Conservation (phyloP, 164 flowering plant genomes). For the Macadamia tetraphylla region DNA sequence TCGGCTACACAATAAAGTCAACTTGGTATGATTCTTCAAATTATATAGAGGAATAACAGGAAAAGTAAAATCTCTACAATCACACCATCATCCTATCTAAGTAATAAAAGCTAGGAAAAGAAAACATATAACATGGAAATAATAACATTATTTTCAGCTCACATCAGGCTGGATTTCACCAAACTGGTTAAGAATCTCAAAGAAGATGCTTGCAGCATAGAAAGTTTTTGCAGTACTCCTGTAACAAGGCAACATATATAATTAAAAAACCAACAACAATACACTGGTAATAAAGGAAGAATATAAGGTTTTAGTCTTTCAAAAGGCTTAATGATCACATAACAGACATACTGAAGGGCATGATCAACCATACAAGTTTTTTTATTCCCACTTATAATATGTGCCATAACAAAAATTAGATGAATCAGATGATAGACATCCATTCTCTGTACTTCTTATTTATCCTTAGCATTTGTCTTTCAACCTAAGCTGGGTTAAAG, state of each 20-base stretch:
- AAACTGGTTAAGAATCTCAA: constrained; percentile 72
- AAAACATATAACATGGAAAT: neutral
- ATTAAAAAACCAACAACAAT: too few species aligned
- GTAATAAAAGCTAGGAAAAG: neutral
- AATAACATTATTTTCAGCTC: constrained; percentile 18
- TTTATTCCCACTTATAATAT: too few species aligned
- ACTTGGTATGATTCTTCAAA: neutral
- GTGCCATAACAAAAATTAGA: too few species aligned
- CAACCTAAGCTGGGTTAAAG: too few species aligned
- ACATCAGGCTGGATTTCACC: constrained; percentile 72
- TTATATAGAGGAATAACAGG: neutral
- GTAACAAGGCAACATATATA: constrained; percentile 10
- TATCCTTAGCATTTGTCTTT: too few species aligned
- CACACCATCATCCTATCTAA: neutral
- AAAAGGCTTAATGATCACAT: too few species aligned
- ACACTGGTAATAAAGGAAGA: too few species aligned
- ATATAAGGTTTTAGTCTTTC: too few species aligned
- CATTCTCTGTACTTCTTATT: too few species aligned
- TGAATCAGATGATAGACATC: too few species aligned
- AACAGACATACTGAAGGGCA: too few species aligned
- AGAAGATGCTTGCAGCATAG: constrained; percentile 82
- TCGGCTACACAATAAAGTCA: neutral
- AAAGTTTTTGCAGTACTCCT: constrained; percentile 80
- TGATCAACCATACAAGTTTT: too few species aligned
- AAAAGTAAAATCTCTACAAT: neutral